Evolutionary conservation across 768 basidiomycete genomes (phyloP).

Genomic region (Leucocoprinus birnbaumii): DNA sequence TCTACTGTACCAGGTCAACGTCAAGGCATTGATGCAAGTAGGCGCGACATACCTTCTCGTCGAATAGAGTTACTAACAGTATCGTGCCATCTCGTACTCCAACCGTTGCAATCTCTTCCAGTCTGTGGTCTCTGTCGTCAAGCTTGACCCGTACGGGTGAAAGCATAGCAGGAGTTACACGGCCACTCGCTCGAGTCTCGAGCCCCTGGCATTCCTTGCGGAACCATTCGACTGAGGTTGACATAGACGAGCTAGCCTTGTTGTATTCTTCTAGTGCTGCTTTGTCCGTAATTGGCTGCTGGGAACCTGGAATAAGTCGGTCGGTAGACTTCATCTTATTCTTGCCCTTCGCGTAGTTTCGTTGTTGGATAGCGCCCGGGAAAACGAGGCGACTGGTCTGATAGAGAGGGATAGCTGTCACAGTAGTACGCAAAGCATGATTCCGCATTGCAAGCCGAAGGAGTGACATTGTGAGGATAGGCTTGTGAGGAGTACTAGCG

Average conservation of each 20-base stretch:
- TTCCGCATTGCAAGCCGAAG: slow-evolving; percentile 5
- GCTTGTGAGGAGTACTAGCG: neutral
- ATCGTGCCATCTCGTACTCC: slow-evolving; percentile 77
- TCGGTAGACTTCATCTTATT: slow-evolving; percentile 49
- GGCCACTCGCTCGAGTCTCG: slow-evolving; percentile 72
- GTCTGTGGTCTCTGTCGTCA: slow-evolving; percentile 31
- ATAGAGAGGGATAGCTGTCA: neutral
- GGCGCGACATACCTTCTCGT: slow-evolving; percentile 59
- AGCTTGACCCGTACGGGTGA: slow-evolving; percentile 62
- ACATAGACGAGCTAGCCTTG: slow-evolving; percentile 65
- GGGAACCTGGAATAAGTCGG: slow-evolving; percentile 64
- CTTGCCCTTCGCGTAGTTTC: slow-evolving; percentile 29
- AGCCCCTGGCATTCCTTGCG: slow-evolving; percentile 71
- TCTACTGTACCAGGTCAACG: slow-evolving; percentile 46
- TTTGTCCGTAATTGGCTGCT: slow-evolving; percentile 54
- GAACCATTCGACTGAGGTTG: slow-evolving; percentile 64
- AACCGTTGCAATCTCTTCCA: slow-evolving; percentile 78
- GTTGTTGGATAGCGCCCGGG: neutral
- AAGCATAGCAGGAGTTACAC: slow-evolving; percentile 71
- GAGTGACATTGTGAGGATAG: neutral
- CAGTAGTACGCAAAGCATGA: neutral
- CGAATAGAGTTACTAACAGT: slow-evolving; percentile 73
- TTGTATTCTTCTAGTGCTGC: slow-evolving; percentile 56
- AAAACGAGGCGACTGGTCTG: neutral
- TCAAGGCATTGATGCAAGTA: neutral